Base-by-base conservation (phyloP, 192 early-diverging fungal genomes). In the Coemansia sp. region DNA sequence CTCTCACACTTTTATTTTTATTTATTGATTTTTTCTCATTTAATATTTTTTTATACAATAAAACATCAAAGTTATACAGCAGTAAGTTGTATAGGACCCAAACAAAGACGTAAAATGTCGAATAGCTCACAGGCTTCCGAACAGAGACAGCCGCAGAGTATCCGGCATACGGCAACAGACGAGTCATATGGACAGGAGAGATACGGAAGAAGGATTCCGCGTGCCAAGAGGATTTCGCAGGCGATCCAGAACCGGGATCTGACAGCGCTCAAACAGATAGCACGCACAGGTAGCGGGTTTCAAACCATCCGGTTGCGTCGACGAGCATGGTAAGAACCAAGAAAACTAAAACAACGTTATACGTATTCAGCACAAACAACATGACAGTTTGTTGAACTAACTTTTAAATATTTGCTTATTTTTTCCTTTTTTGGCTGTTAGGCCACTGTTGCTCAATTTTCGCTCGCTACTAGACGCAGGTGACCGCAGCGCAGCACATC, bases 391-490 rank as follows among this genome's bases (percentile, higher is more conserved):
- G 22, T 25, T 25, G 22, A 25, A 25, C 22, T 25, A 1, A 25
- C 22, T 25, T 25, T 25, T 25, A 25, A 25, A 25, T 51, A 51
- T 20, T 20, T 51, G 17, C 7, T n/a, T 17, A 2, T 29, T 5
- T 0, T 22, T 16, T 64, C 18, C 52, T 4, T 30, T 30, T 38
- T 7, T 38, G 12, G n/a, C 7, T 56, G 20, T 64, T 25, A 64
- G 68, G 79, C 79, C 79, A 34, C 68, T 82, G 48, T 49, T 82
- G 45, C 75, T 82, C 7, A 70, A 76, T 52, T 73, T 82, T 59
- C 59, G 79, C 25, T 69, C 73, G 54, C 58, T 82, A 18, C 66
- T 63, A 8, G 73, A 72, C 12, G 28, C 66, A 2, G 61, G 42
- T 4, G 48, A 72, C 25, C 51, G 52, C 33, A 20, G 11, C 14